These are phyloP conservation scores for Polyrhizophydium stewartii DNA, from an alignment of 371 early-diverging fungal genomes.

Conservation along the genomic window DNA sequence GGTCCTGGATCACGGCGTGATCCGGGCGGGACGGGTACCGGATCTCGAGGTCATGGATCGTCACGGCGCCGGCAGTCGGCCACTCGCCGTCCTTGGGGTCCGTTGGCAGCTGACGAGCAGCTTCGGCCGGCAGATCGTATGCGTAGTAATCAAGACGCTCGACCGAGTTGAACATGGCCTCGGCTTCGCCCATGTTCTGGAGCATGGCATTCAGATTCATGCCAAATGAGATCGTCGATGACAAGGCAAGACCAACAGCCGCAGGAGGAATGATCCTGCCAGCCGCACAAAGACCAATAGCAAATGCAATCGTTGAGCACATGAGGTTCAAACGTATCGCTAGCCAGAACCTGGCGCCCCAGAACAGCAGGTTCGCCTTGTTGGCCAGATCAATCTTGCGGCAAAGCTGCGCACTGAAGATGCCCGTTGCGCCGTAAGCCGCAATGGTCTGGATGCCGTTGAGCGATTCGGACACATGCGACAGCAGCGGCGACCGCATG, in stretches of 20 bases:
- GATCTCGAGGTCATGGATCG: slow-evolving; percentile 26
- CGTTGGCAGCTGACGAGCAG: background rate
- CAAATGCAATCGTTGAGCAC: too few species aligned
- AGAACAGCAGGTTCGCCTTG: background rate
- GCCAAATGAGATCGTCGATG: background rate
- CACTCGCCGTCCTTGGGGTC: slow-evolving; percentile 22
- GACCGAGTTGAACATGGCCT: slow-evolving; percentile 16
- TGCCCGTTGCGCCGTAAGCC: background rate
- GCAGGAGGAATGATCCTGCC: background rate
- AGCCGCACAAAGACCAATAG: too few species aligned
- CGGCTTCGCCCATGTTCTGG: background rate
- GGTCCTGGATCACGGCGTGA: slow-evolving; percentile 32
- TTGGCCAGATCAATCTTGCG: background rate
- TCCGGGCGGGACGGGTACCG: slow-evolving; percentile 7
- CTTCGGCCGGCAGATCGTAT: slow-evolving; percentile 4
- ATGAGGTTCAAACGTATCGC: too few species aligned
- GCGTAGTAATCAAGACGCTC: slow-evolving; percentile 54
- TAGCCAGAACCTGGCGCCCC: background rate
- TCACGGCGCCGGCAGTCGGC: slow-evolving; percentile 54
- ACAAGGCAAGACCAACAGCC: too few species aligned
- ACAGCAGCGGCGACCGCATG: background rate
- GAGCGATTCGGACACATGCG: background rate
- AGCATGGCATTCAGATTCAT: background rate
- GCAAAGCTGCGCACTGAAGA: background rate
- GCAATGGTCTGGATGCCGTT: background rate